Conservation (phyloP, 257 asterid genomes). For the Fraxinus quadrangulata region DNA sequence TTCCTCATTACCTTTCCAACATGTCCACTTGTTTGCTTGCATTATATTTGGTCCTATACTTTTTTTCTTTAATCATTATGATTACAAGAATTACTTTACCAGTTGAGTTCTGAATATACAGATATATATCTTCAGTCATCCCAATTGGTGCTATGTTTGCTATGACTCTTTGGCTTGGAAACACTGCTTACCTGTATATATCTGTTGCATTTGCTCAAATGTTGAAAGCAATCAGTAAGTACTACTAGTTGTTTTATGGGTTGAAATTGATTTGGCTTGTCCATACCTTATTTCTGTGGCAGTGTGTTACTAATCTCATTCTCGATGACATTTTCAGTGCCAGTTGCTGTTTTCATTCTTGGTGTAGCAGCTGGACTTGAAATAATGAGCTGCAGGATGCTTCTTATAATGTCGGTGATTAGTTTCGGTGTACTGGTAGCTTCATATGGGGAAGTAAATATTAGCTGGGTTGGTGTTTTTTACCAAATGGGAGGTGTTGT, state of each 20-base stretch:
- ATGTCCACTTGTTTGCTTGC: slow-evolving; percentile 6
- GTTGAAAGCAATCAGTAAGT: slow-evolving; percentile 98
- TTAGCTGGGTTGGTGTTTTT: slow-evolving; percentile 94
- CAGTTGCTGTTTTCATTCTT: slow-evolving; percentile 95
- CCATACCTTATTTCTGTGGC: slow-evolving; percentile 6
- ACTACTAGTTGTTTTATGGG: slow-evolving; percentile 3
- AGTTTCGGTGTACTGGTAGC: slow-evolving; percentile 94
- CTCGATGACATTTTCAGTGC: slow-evolving; percentile 66
- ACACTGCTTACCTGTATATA: slow-evolving; percentile 97
- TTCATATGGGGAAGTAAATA: slow-evolving; percentile 88
- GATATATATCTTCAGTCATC: slow-evolving; percentile 79
- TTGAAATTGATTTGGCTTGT: slow-evolving; percentile 12
- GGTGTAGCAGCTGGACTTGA: slow-evolving; percentile 97
- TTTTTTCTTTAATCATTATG: slow-evolving; percentile 1
- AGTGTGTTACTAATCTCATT: slow-evolving; percentile 13
- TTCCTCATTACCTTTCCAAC: background rate
- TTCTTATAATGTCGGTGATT: slow-evolving; percentile 89
- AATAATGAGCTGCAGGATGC: slow-evolving; percentile 88
- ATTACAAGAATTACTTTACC: slow-evolving; percentile 18
- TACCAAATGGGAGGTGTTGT: slow-evolving; percentile 99
- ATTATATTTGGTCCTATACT: background rate
- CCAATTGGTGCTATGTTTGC: slow-evolving; percentile 99
- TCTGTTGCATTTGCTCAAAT: slow-evolving; percentile 98
- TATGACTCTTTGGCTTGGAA: slow-evolving; percentile 99
- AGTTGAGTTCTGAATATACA: slow-evolving; percentile 34